These are phyloP conservation scores for Schizonepeta tenuifolia DNA, from an alignment of 257 asterid genomes.

Conservation along the genomic window DNA sequence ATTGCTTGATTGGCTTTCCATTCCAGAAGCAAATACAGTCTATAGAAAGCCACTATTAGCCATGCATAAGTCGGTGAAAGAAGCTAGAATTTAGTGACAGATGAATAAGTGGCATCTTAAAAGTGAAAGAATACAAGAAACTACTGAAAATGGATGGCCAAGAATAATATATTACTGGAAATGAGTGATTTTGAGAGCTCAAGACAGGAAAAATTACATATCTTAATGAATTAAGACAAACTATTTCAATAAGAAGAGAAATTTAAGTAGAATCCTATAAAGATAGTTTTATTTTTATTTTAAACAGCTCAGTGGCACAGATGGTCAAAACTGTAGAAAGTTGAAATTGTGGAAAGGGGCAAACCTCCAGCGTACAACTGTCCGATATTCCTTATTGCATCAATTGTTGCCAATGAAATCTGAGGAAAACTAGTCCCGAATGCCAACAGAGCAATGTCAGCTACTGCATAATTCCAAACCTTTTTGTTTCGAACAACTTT, in stretches of 20 bases:
- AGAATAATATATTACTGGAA: background rate
- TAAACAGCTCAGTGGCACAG: background rate
- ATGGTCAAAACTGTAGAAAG: background rate
- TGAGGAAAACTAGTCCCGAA: conserved; percentile 98
- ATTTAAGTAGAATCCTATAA: background rate
- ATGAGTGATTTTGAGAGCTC: background rate
- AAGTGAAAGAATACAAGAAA: background rate
- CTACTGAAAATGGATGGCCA: background rate
- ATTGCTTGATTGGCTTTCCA: conserved; percentile 2
- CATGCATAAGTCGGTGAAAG: background rate
- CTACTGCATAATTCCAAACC: conserved; percentile 86
- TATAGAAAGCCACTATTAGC: background rate
- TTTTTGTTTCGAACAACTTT: conserved; percentile 51
- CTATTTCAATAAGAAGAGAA: background rate
- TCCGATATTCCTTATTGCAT: conserved; percentile 80
- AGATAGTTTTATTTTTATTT: too few species aligned
- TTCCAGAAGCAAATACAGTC: background rate
- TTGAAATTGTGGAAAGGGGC: conserved; percentile 12
- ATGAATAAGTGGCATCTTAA: background rate
- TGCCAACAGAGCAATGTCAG: conserved; percentile 83
- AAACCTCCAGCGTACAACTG: conserved; percentile 84
- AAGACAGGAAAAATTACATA: background rate
- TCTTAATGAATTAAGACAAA: background rate
- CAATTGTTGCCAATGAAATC: conserved; percentile 91
- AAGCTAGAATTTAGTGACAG: background rate